phyloP scores from a whole-genome alignment of 1,284 basidiomycete genomes.

The Lignosus rhinocerotis region DNA sequence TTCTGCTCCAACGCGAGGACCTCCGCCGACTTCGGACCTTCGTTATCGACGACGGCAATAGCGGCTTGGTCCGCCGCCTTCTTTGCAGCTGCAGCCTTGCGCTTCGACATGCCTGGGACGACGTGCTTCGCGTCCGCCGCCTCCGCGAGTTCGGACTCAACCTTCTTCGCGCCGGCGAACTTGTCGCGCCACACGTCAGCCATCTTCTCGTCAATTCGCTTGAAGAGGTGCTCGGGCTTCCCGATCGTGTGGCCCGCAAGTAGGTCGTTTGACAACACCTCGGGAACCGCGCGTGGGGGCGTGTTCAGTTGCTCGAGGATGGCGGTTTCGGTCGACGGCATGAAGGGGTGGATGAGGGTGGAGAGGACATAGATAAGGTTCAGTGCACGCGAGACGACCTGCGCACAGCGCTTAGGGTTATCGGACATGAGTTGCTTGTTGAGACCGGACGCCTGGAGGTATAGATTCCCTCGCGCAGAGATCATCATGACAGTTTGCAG shows the following conservation, averaged over 20 bases:
- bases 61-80: slow-evolving; percentile 36
- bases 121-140: slow-evolving; percentile 43
- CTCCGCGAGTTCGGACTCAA: slow-evolving; percentile 32
- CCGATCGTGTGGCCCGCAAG: slow-evolving; percentile 87
- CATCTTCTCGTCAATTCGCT: slow-evolving; percentile 91
- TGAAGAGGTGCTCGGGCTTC: slow-evolving; percentile 89
- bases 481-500: slow-evolving; percentile 89
- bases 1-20: slow-evolving; percentile 66
- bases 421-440: slow-evolving; percentile 88
- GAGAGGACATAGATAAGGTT: slow-evolving; percentile 95
- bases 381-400: slow-evolving; percentile 86
- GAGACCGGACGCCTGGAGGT: slow-evolving; percentile 90
- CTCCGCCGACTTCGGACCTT: slow-evolving; percentile 61
- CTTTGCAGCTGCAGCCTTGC: slow-evolving; percentile 48
- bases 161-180: slow-evolving; percentile 55
- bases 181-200: slow-evolving; percentile 80
- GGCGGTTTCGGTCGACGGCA: slow-evolving; percentile 86
- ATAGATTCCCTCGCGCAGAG: slow-evolving; percentile 91
- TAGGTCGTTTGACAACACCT: slow-evolving; percentile 75
- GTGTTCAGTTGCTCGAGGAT: slow-evolving; percentile 92
- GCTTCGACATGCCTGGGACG: slow-evolving; percentile 49
- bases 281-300: slow-evolving; percentile 77
- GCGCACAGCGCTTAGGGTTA: slow-evolving; percentile 83
- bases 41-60: slow-evolving; percentile 31
- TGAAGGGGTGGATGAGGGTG: slow-evolving; percentile 90